Percentiles rank a stretch among this genome's conserved stretches.
Conservation (phyloP, 2,329 filamentous ascomycete genomes). For the Microsporum canis region DNA sequence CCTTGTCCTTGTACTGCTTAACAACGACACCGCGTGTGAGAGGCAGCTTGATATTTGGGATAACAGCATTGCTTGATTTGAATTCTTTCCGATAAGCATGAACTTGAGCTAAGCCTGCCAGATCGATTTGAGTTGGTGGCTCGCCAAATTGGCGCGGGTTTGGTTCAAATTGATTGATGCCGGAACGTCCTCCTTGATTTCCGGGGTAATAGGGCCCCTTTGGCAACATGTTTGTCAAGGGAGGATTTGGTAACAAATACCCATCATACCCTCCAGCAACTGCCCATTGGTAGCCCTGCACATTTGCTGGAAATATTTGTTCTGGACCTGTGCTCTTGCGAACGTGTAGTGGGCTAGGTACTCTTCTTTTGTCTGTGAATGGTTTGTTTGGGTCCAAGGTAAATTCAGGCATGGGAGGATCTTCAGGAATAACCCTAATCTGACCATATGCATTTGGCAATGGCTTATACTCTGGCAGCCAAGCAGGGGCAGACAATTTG, state of each 20-base stretch:
- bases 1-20: neutral
- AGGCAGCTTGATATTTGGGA: neutral
- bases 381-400: neutral
- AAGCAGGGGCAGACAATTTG: neutral
- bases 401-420: neutral
- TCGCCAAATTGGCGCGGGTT: neutral
- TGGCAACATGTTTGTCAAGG: neutral
- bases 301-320: neutral
- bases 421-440: neutral
- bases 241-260: neutral
- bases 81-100: neutral
- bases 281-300: neutral
- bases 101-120: neutral
- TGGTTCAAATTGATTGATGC: neutral
- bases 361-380: neutral
- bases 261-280: conserved; percentile 3
- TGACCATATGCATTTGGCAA: neutral
- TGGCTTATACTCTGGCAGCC: neutral
- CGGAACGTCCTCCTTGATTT: neutral
- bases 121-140: neutral
- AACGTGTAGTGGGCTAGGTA: neutral
- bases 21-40: neutral
- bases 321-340: neutral
- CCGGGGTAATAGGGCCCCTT: neutral
- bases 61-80: neutral